Evolutionary conservation across 2,329 filamentous ascomycete genomes (phyloP), one percentile per base, ranked within the genome.

Genomic region (Exophiala mesophila): DNA sequence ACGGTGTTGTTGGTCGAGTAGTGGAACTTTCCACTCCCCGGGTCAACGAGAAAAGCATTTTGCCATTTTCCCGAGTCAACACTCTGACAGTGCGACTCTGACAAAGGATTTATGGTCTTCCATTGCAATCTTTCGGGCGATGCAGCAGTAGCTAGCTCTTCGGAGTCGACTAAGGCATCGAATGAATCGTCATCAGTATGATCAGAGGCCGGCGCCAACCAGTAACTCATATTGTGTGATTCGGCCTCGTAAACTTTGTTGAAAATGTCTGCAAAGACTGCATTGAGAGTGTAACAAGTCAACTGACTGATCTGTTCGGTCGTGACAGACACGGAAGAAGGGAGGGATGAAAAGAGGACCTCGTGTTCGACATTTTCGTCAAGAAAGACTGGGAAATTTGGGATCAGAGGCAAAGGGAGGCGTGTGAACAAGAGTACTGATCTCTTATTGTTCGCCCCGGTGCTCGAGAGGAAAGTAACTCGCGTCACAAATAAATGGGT

Each of bases 201-300:
- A 4, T 26, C 15, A 7, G 32, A 13, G 7, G 41, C 39, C 36
- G 92, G 90, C 0, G 80, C 84, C 10, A 96, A 58, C 69, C 88
- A 95, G 62, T 96, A 98, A 0, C 88, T 83, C 60, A 95, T 75
- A 19, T 82, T 78, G 1, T 72, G 63, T 0, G 70, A 54, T 12
- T 79, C 71, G 0, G 76, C 69, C 36, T 85, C 79, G 56, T 87
- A 98, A 3, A 73, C 72, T 61, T 98, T 98, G 62, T 88, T 90
- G 67, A 95, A 97, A 0, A 96, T 70, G 54, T 97, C 88, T 12
- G 77, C 68, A 61, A 94, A 96, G 0, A 94, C 63, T 24, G 44
- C 52, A 3, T 76, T 73, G 29, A 94, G 66, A 0, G 86, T 95
- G 59, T 92, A 94, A 0, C 62, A 63, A 1, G 79, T 80, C n/a